Evolutionary conservation across 2,329 filamentous ascomycete genomes (phyloP).

Genomic region (Tolypocladium album): DNA sequence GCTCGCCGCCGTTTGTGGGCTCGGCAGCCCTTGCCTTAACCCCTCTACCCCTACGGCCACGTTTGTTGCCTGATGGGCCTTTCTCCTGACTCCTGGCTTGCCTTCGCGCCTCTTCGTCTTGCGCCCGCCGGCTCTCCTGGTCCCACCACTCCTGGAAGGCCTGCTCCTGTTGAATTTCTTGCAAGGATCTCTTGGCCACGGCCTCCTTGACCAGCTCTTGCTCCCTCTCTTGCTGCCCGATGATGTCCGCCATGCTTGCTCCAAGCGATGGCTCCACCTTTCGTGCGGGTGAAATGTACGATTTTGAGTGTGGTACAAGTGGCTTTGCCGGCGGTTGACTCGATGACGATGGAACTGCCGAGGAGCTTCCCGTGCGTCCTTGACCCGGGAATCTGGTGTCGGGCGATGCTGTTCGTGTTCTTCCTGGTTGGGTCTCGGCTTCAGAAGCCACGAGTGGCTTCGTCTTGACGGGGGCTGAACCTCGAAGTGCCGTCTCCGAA

Average conservation of each 20-base stretch:
- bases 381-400: slow-evolving; percentile 55
- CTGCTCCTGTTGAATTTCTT: slow-evolving; percentile 95
- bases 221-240: slow-evolving; percentile 75
- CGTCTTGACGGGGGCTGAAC: slow-evolving; percentile 17
- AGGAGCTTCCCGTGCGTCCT: slow-evolving; percentile 25
- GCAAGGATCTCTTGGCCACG: slow-evolving; percentile 74
- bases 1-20: slow-evolving; percentile 8
- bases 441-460: slow-evolving; percentile 35
- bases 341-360: slow-evolving; percentile 15
- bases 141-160: slow-evolving; percentile 98
- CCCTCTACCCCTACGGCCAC: slow-evolving; percentile 15
- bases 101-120: slow-evolving; percentile 46
- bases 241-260: slow-evolving; percentile 76
- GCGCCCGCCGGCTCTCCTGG: slow-evolving; percentile 63
- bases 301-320: slow-evolving; percentile 49
- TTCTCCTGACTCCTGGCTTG: slow-evolving; percentile 29
- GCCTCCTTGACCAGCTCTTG: slow-evolving; percentile 76
- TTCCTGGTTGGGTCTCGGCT: slow-evolving; percentile 24
- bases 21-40: slow-evolving; percentile 14
- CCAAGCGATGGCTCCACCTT: slow-evolving; percentile 55
- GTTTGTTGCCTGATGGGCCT: slow-evolving; percentile 17
- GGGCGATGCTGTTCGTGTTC: slow-evolving; percentile 44
- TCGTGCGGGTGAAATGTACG: slow-evolving; percentile 44
- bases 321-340: slow-evolving; percentile 24
- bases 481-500: slow-evolving; percentile 14